Base-by-base conservation (phyloP, 2,329 filamentous ascomycete genomes). In the Penicillium sumatraense region DNA sequence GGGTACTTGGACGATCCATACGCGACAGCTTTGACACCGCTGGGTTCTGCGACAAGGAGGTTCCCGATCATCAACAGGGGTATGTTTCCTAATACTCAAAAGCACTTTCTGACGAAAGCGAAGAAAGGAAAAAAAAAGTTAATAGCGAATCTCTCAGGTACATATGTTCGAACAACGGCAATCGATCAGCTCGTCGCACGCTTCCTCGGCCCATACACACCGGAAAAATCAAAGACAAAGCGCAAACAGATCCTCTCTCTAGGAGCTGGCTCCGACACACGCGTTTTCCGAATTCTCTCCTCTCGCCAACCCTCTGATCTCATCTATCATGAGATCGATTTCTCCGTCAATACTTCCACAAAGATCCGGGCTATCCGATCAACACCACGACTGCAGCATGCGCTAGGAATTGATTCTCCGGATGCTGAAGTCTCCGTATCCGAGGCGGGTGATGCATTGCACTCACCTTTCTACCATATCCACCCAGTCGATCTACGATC, bases 31-130 rank as follows among this genome's bases (percentile, higher is more conserved):
- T 91, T 97, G 70, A 86, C 89, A 2, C 78, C 83, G 53, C 69
- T 64, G 7, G 68, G 63, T 3, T 59, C 66, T 24, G 70, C 81
- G 79, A 56, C 85, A 11, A 83, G 89, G 61, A 83, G 93, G 54
- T 82, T 96, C 60, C 95, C 95, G 49, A 90, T 99, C 59, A 96
- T 99, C 68, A 98, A 99, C 70, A 82, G 93, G 85, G 93, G 93
- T 91, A 55, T 47, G 24, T 42, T n/a, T n/a, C n/a, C n/a, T n/a
- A n/a, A n/a, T n/a, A n/a, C n/a, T n/a, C n/a, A n/a, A n/a, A n/a
- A n/a, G n/a, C n/a, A n/a, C n/a, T n/a, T n/a, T n/a, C n/a, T n/a
- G n/a, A n/a, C n/a, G n/a, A n/a, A n/a, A 61, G 42, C 11, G 29
- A 1, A 54, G 49, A 35, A 16, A 33, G 21, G 23, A n/a, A n/a